phyloP scores from a whole-genome alignment of 306 rosid species.

The Oxytropis ochrocephala region DNA sequence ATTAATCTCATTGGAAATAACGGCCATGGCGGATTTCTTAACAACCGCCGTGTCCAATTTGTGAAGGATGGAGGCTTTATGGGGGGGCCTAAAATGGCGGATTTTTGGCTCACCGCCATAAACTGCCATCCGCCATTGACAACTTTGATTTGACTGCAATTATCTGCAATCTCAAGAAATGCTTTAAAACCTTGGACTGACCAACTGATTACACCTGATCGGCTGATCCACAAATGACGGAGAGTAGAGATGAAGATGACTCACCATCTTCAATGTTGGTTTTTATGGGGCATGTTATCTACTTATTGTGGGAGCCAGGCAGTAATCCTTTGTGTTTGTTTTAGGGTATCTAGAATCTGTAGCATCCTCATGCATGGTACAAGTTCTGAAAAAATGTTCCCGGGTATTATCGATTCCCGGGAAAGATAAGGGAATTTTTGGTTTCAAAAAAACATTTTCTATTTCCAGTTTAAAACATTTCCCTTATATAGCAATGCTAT shows the following conservation, averaged over 20 bases:
- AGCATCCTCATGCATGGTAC: background rate
- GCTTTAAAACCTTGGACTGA: background rate
- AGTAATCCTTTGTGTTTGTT: background rate
- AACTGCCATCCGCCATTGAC: no score
- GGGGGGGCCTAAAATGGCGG: no score
- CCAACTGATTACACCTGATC: background rate
- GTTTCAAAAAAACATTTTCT: no score
- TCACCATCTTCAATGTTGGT: background rate
- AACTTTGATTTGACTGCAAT: no score
- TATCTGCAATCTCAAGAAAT: no score
- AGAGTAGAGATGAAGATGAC: background rate
- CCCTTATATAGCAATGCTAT: no score
- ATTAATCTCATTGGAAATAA: background rate
- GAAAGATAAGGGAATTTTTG: background rate
- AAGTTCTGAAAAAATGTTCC: background rate
- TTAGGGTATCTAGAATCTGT: background rate
- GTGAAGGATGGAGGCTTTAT: no score
- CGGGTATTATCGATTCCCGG: background rate
- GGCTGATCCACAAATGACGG: background rate
- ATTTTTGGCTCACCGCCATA: no score
- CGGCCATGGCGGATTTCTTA: no score
- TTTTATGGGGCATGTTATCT: background rate
- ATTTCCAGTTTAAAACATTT: no score
- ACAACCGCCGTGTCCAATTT: no score
- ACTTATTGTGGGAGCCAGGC: background rate